These are phyloP conservation scores for Chaetomium fimeti DNA, from an alignment of 495 filamentous ascomycete species.

Conservation along the genomic window DNA sequence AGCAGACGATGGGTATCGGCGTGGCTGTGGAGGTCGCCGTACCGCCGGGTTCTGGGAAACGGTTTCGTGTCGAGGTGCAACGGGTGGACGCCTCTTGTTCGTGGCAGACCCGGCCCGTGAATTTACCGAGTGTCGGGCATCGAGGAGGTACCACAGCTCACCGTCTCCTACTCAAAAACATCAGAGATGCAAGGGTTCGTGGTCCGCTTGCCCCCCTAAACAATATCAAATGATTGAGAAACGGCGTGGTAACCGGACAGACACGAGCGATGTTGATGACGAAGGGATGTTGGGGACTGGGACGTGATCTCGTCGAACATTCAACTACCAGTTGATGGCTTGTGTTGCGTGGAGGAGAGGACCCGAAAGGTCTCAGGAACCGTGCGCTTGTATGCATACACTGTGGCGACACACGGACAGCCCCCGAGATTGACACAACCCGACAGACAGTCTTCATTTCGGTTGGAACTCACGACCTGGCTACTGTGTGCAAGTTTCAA, in stretches of 20 bases:
- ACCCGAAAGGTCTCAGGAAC: background rate
- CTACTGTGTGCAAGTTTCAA: too few species aligned
- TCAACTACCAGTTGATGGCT: background rate
- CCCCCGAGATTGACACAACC: background rate
- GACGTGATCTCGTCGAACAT: too few species aligned
- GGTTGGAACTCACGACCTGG: background rate
- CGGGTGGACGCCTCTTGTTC: constrained; percentile 14
- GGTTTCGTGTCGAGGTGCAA: constrained; percentile 18
- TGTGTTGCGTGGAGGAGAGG: background rate
- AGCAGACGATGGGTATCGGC: constrained; percentile 7
- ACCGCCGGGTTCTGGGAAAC: constrained; percentile 6
- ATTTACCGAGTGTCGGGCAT: constrained; percentile 25
- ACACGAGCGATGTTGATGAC: constrained; percentile 1
- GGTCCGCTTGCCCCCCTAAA: constrained; percentile 8
- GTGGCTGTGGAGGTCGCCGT: background rate
- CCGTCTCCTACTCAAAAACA: background rate
- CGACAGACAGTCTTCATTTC: background rate
- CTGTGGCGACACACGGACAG: background rate
- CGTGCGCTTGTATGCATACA: background rate
- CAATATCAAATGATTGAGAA: constrained; percentile 6
- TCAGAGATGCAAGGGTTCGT: background rate
- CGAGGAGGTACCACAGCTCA: constrained; percentile 5
- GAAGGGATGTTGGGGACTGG: background rate
- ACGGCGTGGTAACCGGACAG: constrained; percentile 2
- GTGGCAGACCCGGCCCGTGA: constrained; percentile 16